phyloP scores from a whole-genome alignment of 2,329 filamentous ascomycete genomes.

The Sarocladium oryzae region DNA sequence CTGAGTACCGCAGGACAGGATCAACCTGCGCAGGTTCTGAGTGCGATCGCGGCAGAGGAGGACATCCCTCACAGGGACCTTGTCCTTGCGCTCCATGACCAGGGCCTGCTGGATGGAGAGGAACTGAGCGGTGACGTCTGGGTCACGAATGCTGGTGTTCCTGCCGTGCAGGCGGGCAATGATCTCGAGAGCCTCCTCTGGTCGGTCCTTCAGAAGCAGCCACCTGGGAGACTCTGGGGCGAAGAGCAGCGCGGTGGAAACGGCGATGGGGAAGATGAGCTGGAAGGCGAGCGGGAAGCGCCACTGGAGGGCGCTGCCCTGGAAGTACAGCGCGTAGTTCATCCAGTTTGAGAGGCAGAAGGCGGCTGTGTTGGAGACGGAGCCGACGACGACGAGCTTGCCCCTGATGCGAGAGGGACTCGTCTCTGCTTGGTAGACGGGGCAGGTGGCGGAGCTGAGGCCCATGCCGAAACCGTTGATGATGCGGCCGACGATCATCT shows the following conservation, averaged over 20 bases:
- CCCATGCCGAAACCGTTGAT: slow-evolving; percentile 35
- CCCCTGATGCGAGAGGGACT: slow-evolving; percentile 30
- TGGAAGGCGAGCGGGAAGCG: slow-evolving; percentile 30
- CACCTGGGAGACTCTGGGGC: slow-evolving; percentile 45
- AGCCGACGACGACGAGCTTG: slow-evolving; percentile 38
- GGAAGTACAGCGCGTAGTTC: slow-evolving; percentile 33
- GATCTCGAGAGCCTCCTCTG: slow-evolving; percentile 48
- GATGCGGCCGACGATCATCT: slow-evolving; percentile 34
- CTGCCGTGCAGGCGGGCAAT: slow-evolving; percentile 52
- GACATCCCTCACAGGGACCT: slow-evolving; percentile 26
- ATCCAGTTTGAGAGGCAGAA: slow-evolving; percentile 44
- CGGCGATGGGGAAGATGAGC: slow-evolving; percentile 30
- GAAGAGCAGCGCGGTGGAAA: slow-evolving; percentile 23
- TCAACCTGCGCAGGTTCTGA: slow-evolving; percentile 28
- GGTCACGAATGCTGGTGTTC: slow-evolving; percentile 20
- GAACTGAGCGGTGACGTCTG: slow-evolving; percentile 24
- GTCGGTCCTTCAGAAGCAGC: slow-evolving; percentile 46
- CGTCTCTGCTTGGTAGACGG: slow-evolving; percentile 27
- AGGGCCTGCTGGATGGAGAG: slow-evolving; percentile 30
- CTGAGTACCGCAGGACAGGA: slow-evolving; percentile 38
- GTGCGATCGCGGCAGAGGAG: slow-evolving; percentile 30
- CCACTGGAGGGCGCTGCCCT: slow-evolving; percentile 27
- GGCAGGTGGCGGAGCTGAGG: slow-evolving; percentile 27
- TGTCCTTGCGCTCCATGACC: slow-evolving; percentile 26
- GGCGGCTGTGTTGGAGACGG: slow-evolving; percentile 31